A percentile compares a stretch with the other conserved stretches of the same genome.
These are phyloP conservation scores for Globisporangium solare DNA, from an alignment of 352 stramenopile species.

Conservation along the genomic window DNA sequence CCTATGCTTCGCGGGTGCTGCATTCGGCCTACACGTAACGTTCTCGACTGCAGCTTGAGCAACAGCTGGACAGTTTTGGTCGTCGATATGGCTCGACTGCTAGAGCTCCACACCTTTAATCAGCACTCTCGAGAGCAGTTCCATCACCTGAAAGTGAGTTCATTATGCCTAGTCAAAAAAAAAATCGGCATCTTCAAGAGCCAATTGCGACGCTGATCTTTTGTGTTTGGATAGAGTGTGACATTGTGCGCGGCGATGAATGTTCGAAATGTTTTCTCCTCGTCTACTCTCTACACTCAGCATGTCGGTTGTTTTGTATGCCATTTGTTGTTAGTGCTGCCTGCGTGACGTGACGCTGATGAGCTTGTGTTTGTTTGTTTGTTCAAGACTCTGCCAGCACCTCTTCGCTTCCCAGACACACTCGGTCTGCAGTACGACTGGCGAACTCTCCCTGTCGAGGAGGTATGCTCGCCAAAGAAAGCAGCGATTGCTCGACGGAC, in stretches of 20 bases:
- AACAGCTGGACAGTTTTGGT: conserved; percentile 60
- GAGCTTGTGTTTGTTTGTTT: conserved; percentile 1
- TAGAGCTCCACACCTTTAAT: conserved; percentile 66
- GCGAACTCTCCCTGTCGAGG: conserved; percentile 17
- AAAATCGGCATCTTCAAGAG: too few relatives aligned
- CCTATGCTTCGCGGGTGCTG: neutral
- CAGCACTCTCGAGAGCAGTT: conserved; percentile 60
- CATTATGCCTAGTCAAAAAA: neutral
- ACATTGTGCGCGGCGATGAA: conserved; percentile 68
- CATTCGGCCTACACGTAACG: neutral
- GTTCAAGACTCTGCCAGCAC: conserved; percentile 36
- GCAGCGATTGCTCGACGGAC: too few relatives aligned
- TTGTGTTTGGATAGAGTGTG: conserved; percentile 25
- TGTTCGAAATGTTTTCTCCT: conserved; percentile 58
- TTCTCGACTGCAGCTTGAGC: conserved; percentile 22
- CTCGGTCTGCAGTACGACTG: conserved; percentile 28
- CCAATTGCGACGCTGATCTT: too few relatives aligned
- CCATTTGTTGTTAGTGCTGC: neutral
- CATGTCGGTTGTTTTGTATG: conserved; percentile 20
- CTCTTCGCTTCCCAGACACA: conserved; percentile 27
- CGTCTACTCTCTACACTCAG: conserved; percentile 37
- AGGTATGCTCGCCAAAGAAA: too few relatives aligned
- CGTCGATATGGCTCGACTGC: conserved; percentile 54
- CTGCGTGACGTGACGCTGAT: too few relatives aligned
- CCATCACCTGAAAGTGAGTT: conserved; percentile 52